Evolutionary conservation across 106 monocot species (phyloP).

Genomic region (Amphibolis antarctica): DNA sequence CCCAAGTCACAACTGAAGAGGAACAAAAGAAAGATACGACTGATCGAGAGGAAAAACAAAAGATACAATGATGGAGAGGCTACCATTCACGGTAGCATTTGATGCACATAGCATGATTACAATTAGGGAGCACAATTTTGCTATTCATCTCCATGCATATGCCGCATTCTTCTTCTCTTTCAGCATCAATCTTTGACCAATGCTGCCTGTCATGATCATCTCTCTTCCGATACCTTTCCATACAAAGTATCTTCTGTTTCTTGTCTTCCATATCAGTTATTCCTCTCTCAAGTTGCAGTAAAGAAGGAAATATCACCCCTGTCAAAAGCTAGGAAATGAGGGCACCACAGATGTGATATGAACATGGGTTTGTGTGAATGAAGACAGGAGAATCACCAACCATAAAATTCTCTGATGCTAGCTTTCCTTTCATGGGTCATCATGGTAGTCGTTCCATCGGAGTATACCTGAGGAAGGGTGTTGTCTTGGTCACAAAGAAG

Average conservation of each 20-base stretch:
- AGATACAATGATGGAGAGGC: background rate
- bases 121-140: conserved; percentile 85
- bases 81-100: conserved; percentile 80
- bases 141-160: conserved; percentile 88
- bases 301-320: conserved; percentile 27
- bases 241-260: conserved; percentile 61
- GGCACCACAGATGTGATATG: background rate
- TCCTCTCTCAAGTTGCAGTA: conserved; percentile 30
- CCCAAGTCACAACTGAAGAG: background rate
- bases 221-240: conserved; percentile 70
- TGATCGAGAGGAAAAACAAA: background rate
- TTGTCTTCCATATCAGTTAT: conserved; percentile 86
- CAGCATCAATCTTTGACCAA: conserved; percentile 12
- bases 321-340: background rate
- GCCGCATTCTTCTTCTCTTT: conserved; percentile 39
- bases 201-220: conserved; percentile 26
- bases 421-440: conserved; percentile 86
- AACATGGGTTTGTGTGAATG: background rate
- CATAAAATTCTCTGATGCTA: conserved; percentile 76
- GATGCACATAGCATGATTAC: conserved; percentile 74
- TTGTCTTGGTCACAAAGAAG: background rate
- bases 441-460: conserved; percentile 82
- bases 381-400: conserved; percentile 21
- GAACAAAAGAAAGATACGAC: background rate
- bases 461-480: conserved; percentile 42